Base-by-base conservation (phyloP, 2,329 filamentous ascomycete genomes). In the Sporothrix pallida region DNA sequence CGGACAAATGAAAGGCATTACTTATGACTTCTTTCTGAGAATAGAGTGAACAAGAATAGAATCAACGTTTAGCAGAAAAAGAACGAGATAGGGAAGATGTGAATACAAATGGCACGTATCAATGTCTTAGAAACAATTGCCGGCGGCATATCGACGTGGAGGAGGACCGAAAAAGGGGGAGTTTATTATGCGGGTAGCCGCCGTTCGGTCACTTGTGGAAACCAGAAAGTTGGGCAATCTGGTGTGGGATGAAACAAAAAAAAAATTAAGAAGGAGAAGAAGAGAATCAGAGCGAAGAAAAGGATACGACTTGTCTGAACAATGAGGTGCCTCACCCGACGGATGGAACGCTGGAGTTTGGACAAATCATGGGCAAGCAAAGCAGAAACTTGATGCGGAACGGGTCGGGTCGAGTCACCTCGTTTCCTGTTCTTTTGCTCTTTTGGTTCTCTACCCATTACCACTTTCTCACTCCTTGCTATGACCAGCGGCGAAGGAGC, bases 91-190 rank as follows among this genome's bases (percentile, higher is more conserved):
- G 8, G 42, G 20, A 1, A 12, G 15, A 65, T 10, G 2, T 12
- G 26, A 2, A 46, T 20, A 48, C 37, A 44, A 46, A 48, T 42
- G 10, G 15, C 13, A 60, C 56, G 26, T 37, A 37, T 37, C 23
- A 37, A 46, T 46, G 37, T 12, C 23, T 63, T 23, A n/a, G 60
- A 6, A 44, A 44, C 8, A 7, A 17, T 23, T 65, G 12, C 60
- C 23, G 54, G 42, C 54, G 56, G 52, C 15, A 52, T 63, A 37
- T 37, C 7, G 56, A 52, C 56, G 42, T 60, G 13, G 54, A 46
- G 42, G 52, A 71, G 42, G 54, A 70, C 67, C 23, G 65, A 68
- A 68, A 68, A 68, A 46, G 62, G 62, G 3, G 23, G 23, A 26
- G 13, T 20, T 9, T 15, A 56, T 37, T 13, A 68, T 60, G 71